Evolutionary conservation across 768 basidiomycete genomes (phyloP).

Genomic region (Lactifluus rugatus): DNA sequence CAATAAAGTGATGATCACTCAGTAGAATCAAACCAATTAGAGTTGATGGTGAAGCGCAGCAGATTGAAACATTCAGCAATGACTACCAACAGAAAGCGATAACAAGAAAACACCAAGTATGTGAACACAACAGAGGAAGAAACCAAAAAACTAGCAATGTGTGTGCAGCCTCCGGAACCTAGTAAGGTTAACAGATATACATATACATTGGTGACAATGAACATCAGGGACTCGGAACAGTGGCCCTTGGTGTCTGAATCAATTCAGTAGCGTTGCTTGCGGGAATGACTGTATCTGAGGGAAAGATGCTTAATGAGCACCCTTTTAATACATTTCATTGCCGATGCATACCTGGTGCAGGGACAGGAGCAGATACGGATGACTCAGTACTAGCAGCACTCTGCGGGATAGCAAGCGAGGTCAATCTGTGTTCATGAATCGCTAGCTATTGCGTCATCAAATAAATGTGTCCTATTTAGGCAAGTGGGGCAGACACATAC

Average conservation of each 20-base stretch:
- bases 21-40: neutral
- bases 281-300: neutral
- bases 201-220: neutral
- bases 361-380: neutral
- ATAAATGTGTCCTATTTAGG: too few relatives aligned
- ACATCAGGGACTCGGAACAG: neutral
- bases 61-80: too few relatives aligned
- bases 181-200: neutral
- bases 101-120: too few relatives aligned
- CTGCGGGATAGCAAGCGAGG: neutral
- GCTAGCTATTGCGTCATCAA: neutral
- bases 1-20: neutral
- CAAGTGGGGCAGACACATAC: neutral
- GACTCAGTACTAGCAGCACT: neutral
- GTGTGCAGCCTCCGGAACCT: neutral
- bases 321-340: neutral
- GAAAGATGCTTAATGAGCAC: neutral
- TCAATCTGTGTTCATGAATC: neutral
- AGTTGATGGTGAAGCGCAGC: too few relatives aligned
- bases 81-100: too few relatives aligned
- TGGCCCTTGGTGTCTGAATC: neutral
- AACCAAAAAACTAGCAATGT: neutral
- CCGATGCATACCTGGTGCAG: neutral
- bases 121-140: neutral
- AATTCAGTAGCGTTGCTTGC: neutral